These are phyloP conservation scores for Cymbidium sinense DNA, from an alignment of 106 monocot genomes.

Conservation along the genomic window DNA sequence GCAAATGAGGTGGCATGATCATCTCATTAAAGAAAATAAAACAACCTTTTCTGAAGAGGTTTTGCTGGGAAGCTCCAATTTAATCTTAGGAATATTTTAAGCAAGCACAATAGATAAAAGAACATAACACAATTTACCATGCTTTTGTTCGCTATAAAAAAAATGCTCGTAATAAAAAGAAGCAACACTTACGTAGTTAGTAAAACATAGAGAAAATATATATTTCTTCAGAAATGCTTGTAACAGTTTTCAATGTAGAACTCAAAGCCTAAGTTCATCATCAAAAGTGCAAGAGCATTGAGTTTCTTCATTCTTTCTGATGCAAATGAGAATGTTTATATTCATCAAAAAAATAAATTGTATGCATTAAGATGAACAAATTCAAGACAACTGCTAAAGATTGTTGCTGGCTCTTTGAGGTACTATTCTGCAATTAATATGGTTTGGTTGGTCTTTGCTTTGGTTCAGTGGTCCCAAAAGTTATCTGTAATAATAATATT, in stretches of 20 bases:
- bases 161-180: background rate
- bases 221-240: background rate
- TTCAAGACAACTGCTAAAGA: too few species aligned
- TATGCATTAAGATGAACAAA: too few species aligned
- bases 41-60: background rate
- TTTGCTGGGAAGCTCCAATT: background rate
- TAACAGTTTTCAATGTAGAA: background rate
- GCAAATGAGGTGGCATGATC: background rate
- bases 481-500: too few species aligned
- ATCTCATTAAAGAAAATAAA: constrained; percentile 1
- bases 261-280: background rate
- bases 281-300: background rate
- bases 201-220: background rate
- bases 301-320: background rate
- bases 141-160: background rate
- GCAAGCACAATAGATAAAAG: background rate
- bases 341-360: too few species aligned
- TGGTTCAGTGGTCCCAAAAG: too few species aligned
- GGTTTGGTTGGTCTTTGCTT: too few species aligned
- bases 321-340: too few species aligned
- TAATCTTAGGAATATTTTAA: background rate
- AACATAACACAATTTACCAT: background rate
- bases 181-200: background rate
- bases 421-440: too few species aligned
- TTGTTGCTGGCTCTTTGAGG: too few species aligned